These are phyloP conservation scores for Aspergillus viridinutans DNA, from an alignment of 2,329 filamentous ascomycete genomes.

Conservation along the genomic window DNA sequence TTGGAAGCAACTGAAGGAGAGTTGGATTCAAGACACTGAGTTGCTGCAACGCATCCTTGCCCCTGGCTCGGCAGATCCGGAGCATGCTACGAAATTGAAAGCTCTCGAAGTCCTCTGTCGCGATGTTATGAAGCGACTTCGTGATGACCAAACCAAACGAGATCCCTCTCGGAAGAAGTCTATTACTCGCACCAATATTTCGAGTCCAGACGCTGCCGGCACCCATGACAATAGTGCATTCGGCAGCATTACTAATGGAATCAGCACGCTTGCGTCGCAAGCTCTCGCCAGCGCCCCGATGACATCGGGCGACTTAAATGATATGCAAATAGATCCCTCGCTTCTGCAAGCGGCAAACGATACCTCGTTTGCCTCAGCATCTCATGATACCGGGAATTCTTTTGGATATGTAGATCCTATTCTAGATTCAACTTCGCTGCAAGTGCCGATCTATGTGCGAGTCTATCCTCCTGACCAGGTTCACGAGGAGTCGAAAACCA, in stretches of 20 bases:
- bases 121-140: slow-evolving; percentile 72
- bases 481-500: slow-evolving; percentile 46
- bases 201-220: slow-evolving; percentile 18
- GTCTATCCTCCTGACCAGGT: slow-evolving; percentile 61
- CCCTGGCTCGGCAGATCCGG: slow-evolving; percentile 49
- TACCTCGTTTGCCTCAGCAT: slow-evolving; percentile 37
- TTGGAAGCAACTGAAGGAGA: slow-evolving; percentile 65
- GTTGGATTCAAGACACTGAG: slow-evolving; percentile 60
- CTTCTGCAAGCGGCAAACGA: slow-evolving; percentile 56
- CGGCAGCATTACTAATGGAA: slow-evolving; percentile 35
- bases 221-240: slow-evolving; percentile 20
- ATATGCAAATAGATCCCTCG: slow-evolving; percentile 62
- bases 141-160: slow-evolving; percentile 61
- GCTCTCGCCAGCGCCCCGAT: slow-evolving; percentile 41
- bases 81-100: slow-evolving; percentile 54
- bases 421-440: slow-evolving; percentile 25
- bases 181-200: slow-evolving; percentile 17
- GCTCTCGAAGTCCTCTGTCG: slow-evolving; percentile 68
- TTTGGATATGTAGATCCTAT: slow-evolving; percentile 38
- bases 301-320: slow-evolving; percentile 39
- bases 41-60: slow-evolving; percentile 54
- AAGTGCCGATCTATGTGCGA: slow-evolving; percentile 65
- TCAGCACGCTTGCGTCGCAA: slow-evolving; percentile 42
- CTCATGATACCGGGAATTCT: slow-evolving; percentile 26
- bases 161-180: slow-evolving; percentile 46